These are phyloP conservation scores for Penicillium malachiteum DNA, from an alignment of 495 filamentous ascomycete species.

Conservation along the genomic window DNA sequence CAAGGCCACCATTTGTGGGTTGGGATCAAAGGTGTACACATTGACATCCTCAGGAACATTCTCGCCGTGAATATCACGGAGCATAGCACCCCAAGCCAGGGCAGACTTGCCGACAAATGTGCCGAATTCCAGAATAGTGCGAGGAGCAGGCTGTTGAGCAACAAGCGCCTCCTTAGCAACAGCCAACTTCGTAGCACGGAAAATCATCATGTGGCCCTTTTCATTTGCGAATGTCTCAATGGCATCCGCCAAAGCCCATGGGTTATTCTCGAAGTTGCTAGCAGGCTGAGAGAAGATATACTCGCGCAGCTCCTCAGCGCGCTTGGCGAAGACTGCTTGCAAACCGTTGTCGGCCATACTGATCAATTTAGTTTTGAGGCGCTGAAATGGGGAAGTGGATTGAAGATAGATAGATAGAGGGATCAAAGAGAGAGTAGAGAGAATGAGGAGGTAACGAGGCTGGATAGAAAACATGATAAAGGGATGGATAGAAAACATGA, in stretches of 20 bases:
- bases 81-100: conserved; percentile 28
- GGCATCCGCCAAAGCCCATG: conserved; percentile 21
- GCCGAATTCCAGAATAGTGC: conserved; percentile 32
- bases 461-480: background rate
- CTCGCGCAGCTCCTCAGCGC: conserved; percentile 16
- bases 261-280: conserved; percentile 19
- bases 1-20: conserved; percentile 22
- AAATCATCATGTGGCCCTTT: conserved; percentile 28
- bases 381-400: background rate
- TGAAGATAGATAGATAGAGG: conserved; percentile 2
- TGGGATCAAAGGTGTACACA: conserved; percentile 35
- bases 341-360: conserved; percentile 3
- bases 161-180: conserved; percentile 12
- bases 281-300: conserved; percentile 24
- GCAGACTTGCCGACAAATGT: conserved; percentile 35
- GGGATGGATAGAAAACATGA: background rate
- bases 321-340: conserved; percentile 8
- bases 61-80: conserved; percentile 25
- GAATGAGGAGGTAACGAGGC: background rate
- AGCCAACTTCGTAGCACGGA: conserved; percentile 17
- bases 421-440: conserved; percentile 3
- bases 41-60: conserved; percentile 13
- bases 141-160: conserved; percentile 19
- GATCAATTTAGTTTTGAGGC: background rate
- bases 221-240: conserved; percentile 22